A percentile compares a stretch with the other conserved stretches of the same genome.
These are phyloP conservation scores for Saccharomycopsis vini DNA, from an alignment of 805 yeast species.

Conservation along the genomic window DNA sequence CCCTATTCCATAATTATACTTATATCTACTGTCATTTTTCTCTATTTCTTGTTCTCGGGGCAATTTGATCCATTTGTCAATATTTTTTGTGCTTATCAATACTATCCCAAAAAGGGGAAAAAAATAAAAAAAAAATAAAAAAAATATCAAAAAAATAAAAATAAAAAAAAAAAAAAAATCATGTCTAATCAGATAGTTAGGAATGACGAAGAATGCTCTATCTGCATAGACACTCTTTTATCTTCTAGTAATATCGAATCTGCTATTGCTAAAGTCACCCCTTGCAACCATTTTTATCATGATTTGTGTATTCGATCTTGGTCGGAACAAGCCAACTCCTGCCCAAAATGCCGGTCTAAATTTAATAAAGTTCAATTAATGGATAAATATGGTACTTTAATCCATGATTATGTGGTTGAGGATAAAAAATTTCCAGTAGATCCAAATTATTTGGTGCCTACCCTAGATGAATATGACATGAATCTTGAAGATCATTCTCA, in stretches of 20 bases:
- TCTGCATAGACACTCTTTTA: constrained; percentile 41
- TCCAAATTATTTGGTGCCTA: constrained; percentile 13
- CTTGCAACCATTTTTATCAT: constrained; percentile 52
- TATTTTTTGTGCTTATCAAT: too few species aligned
- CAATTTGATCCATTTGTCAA: too few species aligned
- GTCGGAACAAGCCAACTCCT: constrained; percentile 46
- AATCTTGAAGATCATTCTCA: constrained; percentile 6
- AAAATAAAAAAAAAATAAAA: too few species aligned
- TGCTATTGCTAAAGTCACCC: constrained; percentile 25
- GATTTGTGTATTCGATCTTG: constrained; percentile 47
- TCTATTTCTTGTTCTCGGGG: too few species aligned
- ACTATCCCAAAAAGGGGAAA: too few species aligned
- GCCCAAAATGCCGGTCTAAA: constrained; percentile 52
- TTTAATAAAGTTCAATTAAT: constrained; percentile 32
- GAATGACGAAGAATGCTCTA: constrained; percentile 42
- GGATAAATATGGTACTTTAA: constrained; percentile 19
- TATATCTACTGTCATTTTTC: too few species aligned
- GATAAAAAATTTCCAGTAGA: constrained; percentile 13
- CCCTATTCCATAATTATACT: too few species aligned
- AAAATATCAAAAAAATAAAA: too few species aligned
- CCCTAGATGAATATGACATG: background rate
- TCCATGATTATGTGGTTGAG: constrained; percentile 17
- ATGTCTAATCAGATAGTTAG: too few species aligned
- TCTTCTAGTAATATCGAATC: constrained; percentile 11
- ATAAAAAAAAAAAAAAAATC: too few species aligned